Base-by-base conservation (phyloP, 1,284 basidiomycete genomes). In the Microbotryomycetes sp. region DNA sequence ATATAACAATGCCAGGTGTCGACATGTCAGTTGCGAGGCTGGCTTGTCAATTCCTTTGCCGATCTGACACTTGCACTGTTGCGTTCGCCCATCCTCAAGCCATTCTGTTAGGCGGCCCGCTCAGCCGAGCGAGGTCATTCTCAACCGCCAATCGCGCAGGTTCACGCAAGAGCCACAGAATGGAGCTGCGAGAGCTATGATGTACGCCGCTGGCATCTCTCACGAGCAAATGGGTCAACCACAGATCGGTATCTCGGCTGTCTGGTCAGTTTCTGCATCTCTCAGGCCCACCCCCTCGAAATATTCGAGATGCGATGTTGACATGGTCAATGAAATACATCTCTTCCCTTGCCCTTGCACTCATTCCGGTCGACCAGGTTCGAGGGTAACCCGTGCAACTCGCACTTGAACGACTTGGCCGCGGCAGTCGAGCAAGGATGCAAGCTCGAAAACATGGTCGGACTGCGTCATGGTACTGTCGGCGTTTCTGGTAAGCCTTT, bases 321-420 rank as follows among this genome's bases (percentile, higher is more conserved):
- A n/a, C n/a, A n/a, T n/a, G n/a, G n/a, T n/a, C n/a, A n/a, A n/a
- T n/a, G n/a, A n/a, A n/a, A n/a, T n/a, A n/a, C n/a, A n/a, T n/a
- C n/a, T n/a, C n/a, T n/a, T n/a, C n/a, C n/a, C n/a, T n/a, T n/a
- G n/a, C n/a, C n/a, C n/a, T n/a, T n/a, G n/a, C n/a, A n/a, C n/a
- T n/a, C n/a, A n/a, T n/a, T n/a, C n/a, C n/a, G n/a, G n/a, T n/a
- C n/a, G n/a, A n/a, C n/a, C n/a, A n/a, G n/a, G n/a, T 58, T 16
- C 27, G 52, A 54, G 23, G 52, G 51, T 18, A 57, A 51, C 21
- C 54, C 59, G 16, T 62, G 60, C 57, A 62, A 62, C 57, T 28
- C 29, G 21, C 60, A 62, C 21, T 45, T 58, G 15, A 30, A 26
- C 16, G 28, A 31, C 9, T 30, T 62, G 16, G 51, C 50, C 2